Percentiles rank a stretch among this genome's conserved stretches.
phyloP scores from a whole-genome alignment of 805 yeast genomes.

The Brettanomyces naardenensis region DNA sequence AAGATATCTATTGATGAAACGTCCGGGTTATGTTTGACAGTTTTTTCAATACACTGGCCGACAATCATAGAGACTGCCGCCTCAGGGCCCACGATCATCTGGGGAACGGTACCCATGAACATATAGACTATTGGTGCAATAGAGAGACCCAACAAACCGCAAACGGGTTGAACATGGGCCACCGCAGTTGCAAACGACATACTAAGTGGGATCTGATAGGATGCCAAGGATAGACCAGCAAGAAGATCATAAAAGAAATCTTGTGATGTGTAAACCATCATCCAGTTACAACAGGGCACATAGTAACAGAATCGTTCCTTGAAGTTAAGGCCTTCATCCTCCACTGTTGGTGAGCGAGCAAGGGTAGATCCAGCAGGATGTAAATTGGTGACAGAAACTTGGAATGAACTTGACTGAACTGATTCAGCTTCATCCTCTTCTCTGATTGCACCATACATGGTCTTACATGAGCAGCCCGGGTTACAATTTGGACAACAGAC shows the following conservation, averaged over 20 bases:
- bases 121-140: constrained; percentile 75
- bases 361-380: no score
- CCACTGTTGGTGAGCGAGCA: not conserved
- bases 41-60: constrained; percentile 69
- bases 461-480: no score
- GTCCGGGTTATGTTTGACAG: constrained; percentile 32
- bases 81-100: constrained; percentile 88
- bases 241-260: constrained; percentile 52
- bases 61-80: constrained; percentile 79
- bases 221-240: constrained; percentile 83
- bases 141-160: constrained; percentile 71
- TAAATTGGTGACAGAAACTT: not conserved
- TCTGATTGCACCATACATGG: constrained; percentile 1
- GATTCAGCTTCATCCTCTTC: not conserved
- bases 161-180: constrained; percentile 75
- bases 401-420: not conserved
- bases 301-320: constrained; percentile 43
- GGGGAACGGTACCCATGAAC: constrained; percentile 77
- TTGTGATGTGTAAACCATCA: constrained; percentile 37
- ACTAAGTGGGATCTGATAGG: constrained; percentile 85
- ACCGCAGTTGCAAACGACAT: constrained; percentile 75
- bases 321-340: not conserved
- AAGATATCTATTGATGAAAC: constrained; percentile 48
- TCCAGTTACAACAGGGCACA: constrained; percentile 62
- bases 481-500: no score